Evolutionary conservation across 1,284 basidiomycete genomes (phyloP).

Genomic region (Ceratobasidium sp.): DNA sequence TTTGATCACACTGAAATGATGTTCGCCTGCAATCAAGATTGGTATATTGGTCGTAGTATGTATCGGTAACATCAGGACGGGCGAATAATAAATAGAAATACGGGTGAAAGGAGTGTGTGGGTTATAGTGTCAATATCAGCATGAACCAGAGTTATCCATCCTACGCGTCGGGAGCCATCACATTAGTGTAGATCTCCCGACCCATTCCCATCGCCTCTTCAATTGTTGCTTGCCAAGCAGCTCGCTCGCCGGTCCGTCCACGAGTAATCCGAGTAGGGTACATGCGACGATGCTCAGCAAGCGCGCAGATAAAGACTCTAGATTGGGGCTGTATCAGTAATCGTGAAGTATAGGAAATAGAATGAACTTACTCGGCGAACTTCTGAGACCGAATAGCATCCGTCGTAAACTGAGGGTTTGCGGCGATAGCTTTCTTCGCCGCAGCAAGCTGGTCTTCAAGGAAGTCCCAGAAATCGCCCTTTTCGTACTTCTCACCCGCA

Average conservation of each 20-base stretch:
- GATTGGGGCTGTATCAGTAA: no score
- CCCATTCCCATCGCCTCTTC: conserved; percentile 12
- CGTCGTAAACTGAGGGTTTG: not conserved
- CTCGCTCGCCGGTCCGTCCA: conserved; percentile 1
- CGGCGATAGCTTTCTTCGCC: not conserved
- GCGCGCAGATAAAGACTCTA: not conserved
- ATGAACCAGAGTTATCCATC: no score
- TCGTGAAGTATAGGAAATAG: not conserved
- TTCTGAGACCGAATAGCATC: not conserved
- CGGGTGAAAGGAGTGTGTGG: no score
- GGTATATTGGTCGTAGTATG: no score
- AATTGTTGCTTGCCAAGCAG: conserved; percentile 7
- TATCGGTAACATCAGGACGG: no score
- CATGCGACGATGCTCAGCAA: not conserved
- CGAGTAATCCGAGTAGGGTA: not conserved
- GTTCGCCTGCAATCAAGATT: no score
- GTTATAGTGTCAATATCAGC: no score
- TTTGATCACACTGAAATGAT: no score
- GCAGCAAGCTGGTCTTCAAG: not conserved
- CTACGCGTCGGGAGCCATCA: no score
- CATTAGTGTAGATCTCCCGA: not conserved
- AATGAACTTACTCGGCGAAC: conserved; percentile 2
- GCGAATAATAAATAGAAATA: no score
- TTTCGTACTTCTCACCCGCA: not conserved
- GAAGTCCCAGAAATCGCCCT: conserved; percentile 2